These are phyloP conservation scores for Sphaerulina populicola DNA, from an alignment of 2,329 filamentous ascomycete genomes.

Conservation along the genomic window DNA sequence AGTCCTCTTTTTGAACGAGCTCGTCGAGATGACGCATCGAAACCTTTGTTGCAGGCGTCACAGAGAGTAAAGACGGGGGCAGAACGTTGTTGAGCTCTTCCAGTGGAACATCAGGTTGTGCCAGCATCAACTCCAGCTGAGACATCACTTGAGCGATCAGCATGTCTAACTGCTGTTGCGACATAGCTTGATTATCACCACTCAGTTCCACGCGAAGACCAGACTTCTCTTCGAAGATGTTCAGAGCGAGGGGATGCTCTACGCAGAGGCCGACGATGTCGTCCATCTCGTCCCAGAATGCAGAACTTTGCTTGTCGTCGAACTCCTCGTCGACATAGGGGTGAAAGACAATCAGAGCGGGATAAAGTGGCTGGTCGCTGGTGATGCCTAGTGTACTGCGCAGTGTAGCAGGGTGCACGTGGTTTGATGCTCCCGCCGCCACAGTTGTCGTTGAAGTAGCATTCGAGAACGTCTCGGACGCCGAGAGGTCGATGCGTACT, in stretches of 20 bases:
- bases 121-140: constrained; percentile 6
- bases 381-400: constrained; percentile 4
- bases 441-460: constrained; percentile 3
- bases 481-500: background rate
- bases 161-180: constrained; percentile 1
- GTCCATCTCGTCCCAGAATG: constrained; percentile 6
- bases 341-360: constrained; percentile 5
- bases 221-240: constrained; percentile 6
- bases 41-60: background rate
- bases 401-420: background rate
- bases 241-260: constrained; percentile 11
- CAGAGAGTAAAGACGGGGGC: background rate
- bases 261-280: constrained; percentile 7
- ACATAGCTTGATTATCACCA: constrained; percentile 4
- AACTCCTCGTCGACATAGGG: background rate
- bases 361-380: constrained; percentile 6
- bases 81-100: constrained; percentile 4
- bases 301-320: background rate
- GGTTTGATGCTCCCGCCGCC: background rate
- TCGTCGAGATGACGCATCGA: background rate
- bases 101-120: constrained; percentile 1
- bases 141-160: background rate
- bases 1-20: background rate
- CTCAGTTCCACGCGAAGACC: background rate
- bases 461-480: background rate